phyloP scores from a whole-genome alignment of 2,329 filamentous ascomycete genomes.

The Pyricularia pennisetigena region DNA sequence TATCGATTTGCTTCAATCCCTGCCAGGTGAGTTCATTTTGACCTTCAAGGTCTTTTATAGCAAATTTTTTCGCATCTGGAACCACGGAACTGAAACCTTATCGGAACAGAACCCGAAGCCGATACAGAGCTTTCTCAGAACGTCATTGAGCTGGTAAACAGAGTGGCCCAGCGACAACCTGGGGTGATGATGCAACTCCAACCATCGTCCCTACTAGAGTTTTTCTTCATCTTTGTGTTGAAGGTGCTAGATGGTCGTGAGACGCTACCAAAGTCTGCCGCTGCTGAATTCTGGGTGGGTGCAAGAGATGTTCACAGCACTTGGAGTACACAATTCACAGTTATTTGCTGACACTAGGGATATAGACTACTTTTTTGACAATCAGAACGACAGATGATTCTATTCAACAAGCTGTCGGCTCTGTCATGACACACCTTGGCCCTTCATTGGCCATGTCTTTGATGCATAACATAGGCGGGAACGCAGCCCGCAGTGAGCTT shows the following conservation, averaged over 20 bases:
- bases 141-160: slow-evolving; percentile 61
- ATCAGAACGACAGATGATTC: slow-evolving; percentile 31
- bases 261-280: slow-evolving; percentile 63
- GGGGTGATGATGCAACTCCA: slow-evolving; percentile 50
- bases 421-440: slow-evolving; percentile 48
- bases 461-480: slow-evolving; percentile 56
- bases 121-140: slow-evolving; percentile 66
- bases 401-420: slow-evolving; percentile 32
- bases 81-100: slow-evolving; percentile 6
- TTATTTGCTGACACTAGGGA: neutral
- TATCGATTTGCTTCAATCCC: slow-evolving; percentile 47
- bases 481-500: slow-evolving; percentile 60
- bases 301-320: neutral
- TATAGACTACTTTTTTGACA: slow-evolving; percentile 41
- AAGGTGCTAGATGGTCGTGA: slow-evolving; percentile 62
- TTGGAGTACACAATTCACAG: neutral
- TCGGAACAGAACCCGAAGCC: slow-evolving; percentile 37
- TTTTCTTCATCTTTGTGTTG: slow-evolving; percentile 62
- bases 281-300: slow-evolving; percentile 66
- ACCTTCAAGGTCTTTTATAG: neutral
- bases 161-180: slow-evolving; percentile 50
- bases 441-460: slow-evolving; percentile 50
- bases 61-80: neutral
- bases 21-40: slow-evolving; percentile 38
- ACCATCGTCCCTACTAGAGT: slow-evolving; percentile 46